Percentiles rank a stretch among this genome's conserved stretches.
Conservation (phyloP, 176 grass and related monocot genomes). For the Dactylis glomerata region DNA sequence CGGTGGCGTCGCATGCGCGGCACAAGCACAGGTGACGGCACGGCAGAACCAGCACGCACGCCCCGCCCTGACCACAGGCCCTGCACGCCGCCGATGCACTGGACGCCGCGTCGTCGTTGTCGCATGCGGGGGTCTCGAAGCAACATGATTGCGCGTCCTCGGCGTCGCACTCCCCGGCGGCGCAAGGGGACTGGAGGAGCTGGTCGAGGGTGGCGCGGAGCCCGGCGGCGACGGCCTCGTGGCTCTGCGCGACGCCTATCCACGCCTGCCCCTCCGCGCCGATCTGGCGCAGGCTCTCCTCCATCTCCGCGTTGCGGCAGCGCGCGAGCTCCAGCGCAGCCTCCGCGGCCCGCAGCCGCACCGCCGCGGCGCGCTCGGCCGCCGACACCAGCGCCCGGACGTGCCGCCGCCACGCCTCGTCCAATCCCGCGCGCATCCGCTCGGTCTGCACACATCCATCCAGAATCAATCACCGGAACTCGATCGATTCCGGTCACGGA, state of each 20-base stretch:
- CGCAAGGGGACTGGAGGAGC: not conserved
- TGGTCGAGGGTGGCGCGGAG: constrained; percentile 52
- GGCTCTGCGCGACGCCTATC: constrained; percentile 44
- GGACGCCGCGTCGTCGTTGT: constrained; percentile 17
- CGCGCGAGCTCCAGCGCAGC: constrained; percentile 26
- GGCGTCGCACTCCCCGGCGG: not conserved
- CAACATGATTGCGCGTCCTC: constrained; percentile 37
- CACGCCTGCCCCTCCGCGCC: constrained; percentile 46
- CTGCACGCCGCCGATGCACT: not conserved
- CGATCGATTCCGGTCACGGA: not conserved
- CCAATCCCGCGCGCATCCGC: not conserved
- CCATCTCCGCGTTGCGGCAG: constrained; percentile 39
- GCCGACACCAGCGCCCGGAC: constrained; percentile 2
- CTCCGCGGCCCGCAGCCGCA: constrained; percentile 28
- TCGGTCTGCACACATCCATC: constrained; percentile 28
- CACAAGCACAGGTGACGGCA: constrained; percentile 72
- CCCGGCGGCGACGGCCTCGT: constrained; percentile 37
- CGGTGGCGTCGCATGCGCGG: constrained; percentile 24
- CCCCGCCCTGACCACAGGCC: constrained; percentile 32
- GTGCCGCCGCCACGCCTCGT: constrained; percentile 35
- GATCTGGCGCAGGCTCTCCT: constrained; percentile 45
- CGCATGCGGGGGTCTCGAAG: constrained; percentile 6
- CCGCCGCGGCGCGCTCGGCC: not conserved
- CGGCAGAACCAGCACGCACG: constrained; percentile 56
- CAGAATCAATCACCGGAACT: not conserved